Percentiles rank a stretch among this genome's conserved stretches.
These are phyloP conservation scores for Papiliotrema flavescens DNA, from an alignment of 1,284 basidiomycete genomes.

Conservation along the genomic window DNA sequence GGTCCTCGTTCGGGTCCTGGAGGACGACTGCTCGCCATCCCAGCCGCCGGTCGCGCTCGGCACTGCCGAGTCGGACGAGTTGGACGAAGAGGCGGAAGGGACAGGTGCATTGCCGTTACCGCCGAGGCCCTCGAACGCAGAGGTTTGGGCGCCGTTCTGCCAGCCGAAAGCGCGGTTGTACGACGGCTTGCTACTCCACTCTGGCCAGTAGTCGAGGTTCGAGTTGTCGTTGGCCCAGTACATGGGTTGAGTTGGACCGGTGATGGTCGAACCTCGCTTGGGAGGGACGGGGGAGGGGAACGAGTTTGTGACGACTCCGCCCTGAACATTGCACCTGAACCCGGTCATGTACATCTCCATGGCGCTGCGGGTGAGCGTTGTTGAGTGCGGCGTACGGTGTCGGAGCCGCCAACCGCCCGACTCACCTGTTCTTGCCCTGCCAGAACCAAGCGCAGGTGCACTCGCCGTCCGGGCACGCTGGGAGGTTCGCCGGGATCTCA, in stretches of 20 bases:
- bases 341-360: conserved; percentile 18
- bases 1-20: too few species aligned
- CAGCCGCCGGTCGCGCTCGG: too few species aligned
- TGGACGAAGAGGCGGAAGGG: too few species aligned
- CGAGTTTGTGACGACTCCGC: conserved; percentile 2
- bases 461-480: conserved; percentile 61
- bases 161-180: conserved; percentile 13
- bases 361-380: neutral
- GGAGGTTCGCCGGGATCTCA: conserved; percentile 60
- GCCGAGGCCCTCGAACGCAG: conserved; percentile 3
- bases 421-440: conserved; percentile 40
- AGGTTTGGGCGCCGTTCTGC: conserved; percentile 10
- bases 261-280: neutral
- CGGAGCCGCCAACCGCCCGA: too few species aligned
- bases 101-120: neutral
- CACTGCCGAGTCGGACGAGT: too few species aligned
- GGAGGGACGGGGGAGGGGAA: conserved; percentile 8
- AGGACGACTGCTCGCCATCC: too few species aligned
- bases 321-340: conserved; percentile 12
- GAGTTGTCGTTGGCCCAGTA: conserved; percentile 13
- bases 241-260: conserved; percentile 13
- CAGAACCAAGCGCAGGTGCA: conserved; percentile 71
- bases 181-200: conserved; percentile 5
- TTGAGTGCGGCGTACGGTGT: conserved; percentile 1
- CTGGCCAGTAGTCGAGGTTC: conserved; percentile 10